Percentiles rank a stretch among this genome's conserved stretches.
Conservation (phyloP, 768 basidiomycete genomes). For the Boletales sp. region DNA sequence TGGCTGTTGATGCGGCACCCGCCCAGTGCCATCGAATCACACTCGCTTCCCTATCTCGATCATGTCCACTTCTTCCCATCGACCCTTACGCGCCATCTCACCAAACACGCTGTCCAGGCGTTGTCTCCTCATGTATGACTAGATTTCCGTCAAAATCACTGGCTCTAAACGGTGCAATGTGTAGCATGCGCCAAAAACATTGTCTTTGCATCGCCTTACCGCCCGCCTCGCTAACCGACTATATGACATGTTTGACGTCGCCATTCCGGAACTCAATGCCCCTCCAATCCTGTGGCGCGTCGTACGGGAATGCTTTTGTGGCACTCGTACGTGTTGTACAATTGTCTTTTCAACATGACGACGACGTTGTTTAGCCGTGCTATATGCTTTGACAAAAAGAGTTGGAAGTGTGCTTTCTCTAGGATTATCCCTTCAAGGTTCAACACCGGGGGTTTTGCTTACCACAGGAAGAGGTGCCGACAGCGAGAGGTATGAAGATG, state of each 20-base stretch:
- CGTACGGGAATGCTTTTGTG: slow-evolving; percentile 55
- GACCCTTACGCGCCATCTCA: slow-evolving; percentile 65
- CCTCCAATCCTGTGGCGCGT: slow-evolving; percentile 78
- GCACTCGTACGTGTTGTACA: slow-evolving; percentile 59
- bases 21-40: slow-evolving; percentile 65
- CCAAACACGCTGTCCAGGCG: slow-evolving; percentile 61
- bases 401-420: slow-evolving; percentile 53
- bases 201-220: slow-evolving; percentile 54
- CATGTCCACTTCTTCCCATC: slow-evolving; percentile 57
- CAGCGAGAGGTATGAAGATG: slow-evolving; percentile 56
- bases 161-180: slow-evolving; percentile 11
- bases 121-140: slow-evolving; percentile 62
- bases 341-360: neutral
- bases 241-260: slow-evolving; percentile 50
- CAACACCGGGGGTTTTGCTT: slow-evolving; percentile 42
- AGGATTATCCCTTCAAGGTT: slow-evolving; percentile 55
- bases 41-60: slow-evolving; percentile 80
- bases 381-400: slow-evolving; percentile 63
- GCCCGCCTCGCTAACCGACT: slow-evolving; percentile 61
- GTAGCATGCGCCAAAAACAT: slow-evolving; percentile 63
- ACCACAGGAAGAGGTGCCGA: slow-evolving; percentile 37
- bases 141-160: neutral
- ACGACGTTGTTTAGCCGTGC: slow-evolving; percentile 38
- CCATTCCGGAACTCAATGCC: slow-evolving; percentile 71
- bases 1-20: slow-evolving; percentile 6